Base-by-base conservation (phyloP, 441 rosid species). In the Erysimum pusillum region DNA sequence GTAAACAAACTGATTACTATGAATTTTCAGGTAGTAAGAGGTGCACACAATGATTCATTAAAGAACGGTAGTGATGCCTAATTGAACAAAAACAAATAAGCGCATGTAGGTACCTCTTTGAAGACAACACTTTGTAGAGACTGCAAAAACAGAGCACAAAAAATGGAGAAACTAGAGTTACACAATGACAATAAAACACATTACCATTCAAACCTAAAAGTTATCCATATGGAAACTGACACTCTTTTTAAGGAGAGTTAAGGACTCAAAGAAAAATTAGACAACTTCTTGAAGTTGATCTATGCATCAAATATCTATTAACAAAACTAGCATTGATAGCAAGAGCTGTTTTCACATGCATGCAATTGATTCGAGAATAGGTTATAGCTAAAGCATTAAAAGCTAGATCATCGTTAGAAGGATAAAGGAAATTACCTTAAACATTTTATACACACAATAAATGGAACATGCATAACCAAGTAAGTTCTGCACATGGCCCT, bases 371-470 rank as follows among this genome's bases (percentile, higher is more conserved):
- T n/a, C n/a, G n/a, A n/a, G n/a, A n/a, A n/a, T n/a, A n/a, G n/a
- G n/a, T n/a, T n/a, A n/a, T n/a, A n/a, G n/a, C n/a, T n/a, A n/a
- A n/a, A n/a, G n/a, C n/a, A n/a, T n/a, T n/a, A n/a, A n/a, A n/a
- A n/a, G n/a, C n/a, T n/a, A n/a, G n/a, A n/a, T n/a, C n/a, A n/a
- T n/a, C n/a, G n/a, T n/a, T n/a, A 6, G 53, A 65, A 69, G 39
- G 54, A 44, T 63, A 70, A 14, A 42, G 9, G 36, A 25, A 72
- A 52, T 75, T 83, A 96, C 99, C 97, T 96, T 96, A 61, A 96
- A 84, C 99, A 96, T 94, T 84, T 96, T 96, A 86, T 96, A 96
- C 45, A 96, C 98, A 87, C 95, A 96, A 79, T 96, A 96, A 28
- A 91, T 67, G 49, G 99, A 96, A 79, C 93, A 91, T 13, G 94